phyloP scores from a whole-genome alignment of 805 yeast species.

The Komagataella phaffii region DNA sequence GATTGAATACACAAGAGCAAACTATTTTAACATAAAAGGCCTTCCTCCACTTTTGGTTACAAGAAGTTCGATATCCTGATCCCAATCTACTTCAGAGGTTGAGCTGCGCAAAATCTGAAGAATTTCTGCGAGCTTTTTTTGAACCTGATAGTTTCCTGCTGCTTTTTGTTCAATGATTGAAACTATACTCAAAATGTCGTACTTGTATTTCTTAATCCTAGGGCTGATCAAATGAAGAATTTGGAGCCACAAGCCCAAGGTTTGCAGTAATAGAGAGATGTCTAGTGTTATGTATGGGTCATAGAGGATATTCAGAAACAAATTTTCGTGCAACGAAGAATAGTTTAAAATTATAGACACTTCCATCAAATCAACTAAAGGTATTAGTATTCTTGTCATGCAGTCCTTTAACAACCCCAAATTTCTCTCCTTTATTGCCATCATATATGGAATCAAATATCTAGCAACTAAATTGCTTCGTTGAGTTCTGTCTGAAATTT shows the following conservation, averaged over 20 bases:
- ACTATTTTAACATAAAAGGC: background rate
- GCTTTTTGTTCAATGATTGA: background rate
- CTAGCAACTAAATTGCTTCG: background rate
- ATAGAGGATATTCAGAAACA: background rate
- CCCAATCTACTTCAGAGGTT: background rate
- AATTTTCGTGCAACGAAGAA: background rate
- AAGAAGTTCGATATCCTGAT: background rate
- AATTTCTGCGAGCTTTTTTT: background rate
- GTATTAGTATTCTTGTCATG: background rate
- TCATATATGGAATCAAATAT: background rate
- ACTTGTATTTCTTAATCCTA: background rate
- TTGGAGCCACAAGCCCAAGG: background rate
- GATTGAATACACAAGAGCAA: background rate
- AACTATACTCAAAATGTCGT: background rate
- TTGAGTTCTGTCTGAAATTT: background rate
- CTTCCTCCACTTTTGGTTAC: background rate
- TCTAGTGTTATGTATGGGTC: background rate
- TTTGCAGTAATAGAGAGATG: background rate
- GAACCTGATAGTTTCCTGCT: background rate
- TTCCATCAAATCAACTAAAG: background rate
- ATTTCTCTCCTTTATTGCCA: background rate
- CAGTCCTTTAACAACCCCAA: background rate
- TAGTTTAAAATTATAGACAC: background rate
- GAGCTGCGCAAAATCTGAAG: background rate
- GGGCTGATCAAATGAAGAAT: background rate